Evolutionary conservation across 179 eudicot genomes (phyloP), one percentile per base, ranked within the genome.

Genomic region (Nepenthes alata): DNA sequence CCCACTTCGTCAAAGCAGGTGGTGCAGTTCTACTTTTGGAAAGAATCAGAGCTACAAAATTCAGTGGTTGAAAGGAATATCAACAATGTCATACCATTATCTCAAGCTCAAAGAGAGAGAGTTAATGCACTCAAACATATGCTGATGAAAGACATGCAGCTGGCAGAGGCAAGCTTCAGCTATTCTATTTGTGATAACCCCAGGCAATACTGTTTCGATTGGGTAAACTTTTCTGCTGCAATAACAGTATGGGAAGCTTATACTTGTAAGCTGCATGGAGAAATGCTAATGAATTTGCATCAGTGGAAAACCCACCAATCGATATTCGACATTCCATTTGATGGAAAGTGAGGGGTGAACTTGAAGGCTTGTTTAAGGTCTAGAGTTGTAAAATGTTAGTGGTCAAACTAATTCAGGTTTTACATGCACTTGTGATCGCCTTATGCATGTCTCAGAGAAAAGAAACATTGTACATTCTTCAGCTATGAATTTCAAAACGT

Each of bases 21-120:
- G 39, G 83, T 91, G 66, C 95, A 82, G 64, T 88, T 88, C 67
- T 86, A 79, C 67, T 11, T 45, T 57, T 88, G 95, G 96, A 84
- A 78, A 68, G 70, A 61, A 37, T 49, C 79, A 12, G 50, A 53
- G 69, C 65, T 74, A 65, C 77, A 57, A 59, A 61, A 38, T 0
- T 64, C 70, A 3, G 70, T 71, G 53, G 52, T 14, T 1, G 49
- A 64, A 44, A 60, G 13, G 44, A 66, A 58, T 59, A 15, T 57
- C 6, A 39, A 35, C 5, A 57, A 71, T 48, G 67, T 76, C n/a
- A 34, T 55, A 25, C 75, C 71, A 10, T 37, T 84, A 58, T 83
- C 94, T 25, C 60, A 65, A 64, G 61, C 72, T 25, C 80, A 80
- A 56, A 60, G 59, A 47, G 78, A 77, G 45, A 67, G 59, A 34